Conservation (phyloP, 116 monocot species). For the Papilionanthe hybrid region DNA sequence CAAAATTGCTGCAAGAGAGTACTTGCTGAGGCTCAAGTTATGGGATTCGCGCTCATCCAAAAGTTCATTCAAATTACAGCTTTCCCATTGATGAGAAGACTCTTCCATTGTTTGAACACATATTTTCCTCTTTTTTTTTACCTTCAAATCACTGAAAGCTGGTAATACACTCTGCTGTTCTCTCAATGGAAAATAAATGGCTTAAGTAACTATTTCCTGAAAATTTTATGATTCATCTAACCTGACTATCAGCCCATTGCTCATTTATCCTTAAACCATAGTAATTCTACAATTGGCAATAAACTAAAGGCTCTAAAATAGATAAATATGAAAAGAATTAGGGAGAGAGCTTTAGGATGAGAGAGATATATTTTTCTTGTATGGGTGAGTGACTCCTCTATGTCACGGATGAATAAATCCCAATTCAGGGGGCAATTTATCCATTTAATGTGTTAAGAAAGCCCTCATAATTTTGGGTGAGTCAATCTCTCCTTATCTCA, state of each 20-base stretch:
- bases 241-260: not conserved
- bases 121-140: not conserved
- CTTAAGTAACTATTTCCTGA: not conserved
- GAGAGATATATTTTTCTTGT: not conserved
- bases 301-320: not conserved
- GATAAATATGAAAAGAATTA: not conserved
- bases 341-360: not conserved
- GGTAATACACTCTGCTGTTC: not conserved
- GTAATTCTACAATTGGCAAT: not conserved
- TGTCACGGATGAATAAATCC: not conserved
- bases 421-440: not conserved
- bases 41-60: not conserved
- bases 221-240: not conserved
- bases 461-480: too few species aligned
- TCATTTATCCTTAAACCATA: not conserved
- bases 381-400: not conserved
- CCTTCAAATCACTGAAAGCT: not conserved
- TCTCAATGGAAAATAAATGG: not conserved
- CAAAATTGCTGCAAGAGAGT: not conserved
- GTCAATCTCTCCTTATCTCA: too few species aligned
- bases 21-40: not conserved
- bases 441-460: too few species aligned
- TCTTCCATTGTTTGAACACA: not conserved
- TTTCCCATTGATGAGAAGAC: not conserved
- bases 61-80: not conserved